phyloP scores from a whole-genome alignment of 305 asterid genomes.

The Ruellia speciosa region DNA sequence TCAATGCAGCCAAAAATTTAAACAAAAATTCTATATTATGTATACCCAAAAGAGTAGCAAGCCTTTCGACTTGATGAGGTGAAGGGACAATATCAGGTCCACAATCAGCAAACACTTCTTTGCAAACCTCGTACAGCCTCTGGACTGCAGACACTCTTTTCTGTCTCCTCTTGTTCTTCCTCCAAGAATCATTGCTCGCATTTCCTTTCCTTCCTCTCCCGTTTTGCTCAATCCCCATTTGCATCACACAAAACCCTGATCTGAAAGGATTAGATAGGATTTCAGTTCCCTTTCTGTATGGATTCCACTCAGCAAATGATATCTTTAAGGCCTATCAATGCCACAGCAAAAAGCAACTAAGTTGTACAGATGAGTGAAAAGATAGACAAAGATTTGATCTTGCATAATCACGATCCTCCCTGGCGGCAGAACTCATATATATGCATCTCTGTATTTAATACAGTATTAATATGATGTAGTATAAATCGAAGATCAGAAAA shows the following conservation, averaged over 20 bases:
- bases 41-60: slow-evolving; percentile 66
- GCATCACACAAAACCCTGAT: slow-evolving; percentile 21
- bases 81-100: slow-evolving; percentile 73
- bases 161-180: slow-evolving; percentile 35
- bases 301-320: neutral
- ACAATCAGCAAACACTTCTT: slow-evolving; percentile 63
- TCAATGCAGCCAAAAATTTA: too few species aligned
- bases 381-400: too few species aligned
- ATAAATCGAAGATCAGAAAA: too few species aligned
- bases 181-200: slow-evolving; percentile 35
- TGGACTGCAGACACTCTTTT: slow-evolving; percentile 40
- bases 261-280: neutral
- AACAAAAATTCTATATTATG: slow-evolving; percentile 3
- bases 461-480: too few species aligned
- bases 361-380: too few species aligned
- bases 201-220: slow-evolving; percentile 37
- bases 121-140: slow-evolving; percentile 58
- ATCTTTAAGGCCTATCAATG: too few species aligned
- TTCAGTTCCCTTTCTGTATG: neutral
- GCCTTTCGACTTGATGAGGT: slow-evolving; percentile 46
- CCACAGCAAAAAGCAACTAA: too few species aligned
- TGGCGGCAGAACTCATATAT: too few species aligned
- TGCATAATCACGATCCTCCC: too few species aligned
- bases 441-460: too few species aligned
- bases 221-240: slow-evolving; percentile 62